Percentiles rank a stretch among this genome's conserved stretches.
Evolutionary conservation across 495 filamentous ascomycete genomes (phyloP).

Genomic region (Aspergillus leporis): DNA sequence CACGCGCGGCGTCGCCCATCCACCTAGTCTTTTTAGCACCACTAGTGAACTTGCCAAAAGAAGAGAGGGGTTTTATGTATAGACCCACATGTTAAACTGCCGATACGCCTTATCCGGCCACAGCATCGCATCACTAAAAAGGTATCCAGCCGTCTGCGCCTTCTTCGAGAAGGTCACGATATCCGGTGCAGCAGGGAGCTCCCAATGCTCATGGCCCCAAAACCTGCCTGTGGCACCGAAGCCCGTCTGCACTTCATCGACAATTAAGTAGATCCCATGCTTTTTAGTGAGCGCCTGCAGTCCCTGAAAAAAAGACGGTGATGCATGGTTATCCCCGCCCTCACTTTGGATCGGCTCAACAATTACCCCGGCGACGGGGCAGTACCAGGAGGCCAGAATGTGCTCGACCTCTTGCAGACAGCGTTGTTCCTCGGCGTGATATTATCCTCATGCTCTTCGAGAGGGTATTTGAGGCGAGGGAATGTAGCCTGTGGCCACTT

Average conservation of each 20-base stretch:
- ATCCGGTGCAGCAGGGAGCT: slow-evolving; percentile 70
- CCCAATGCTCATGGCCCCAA: slow-evolving; percentile 92
- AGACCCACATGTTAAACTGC: slow-evolving; percentile 72
- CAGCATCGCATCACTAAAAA: slow-evolving; percentile 71
- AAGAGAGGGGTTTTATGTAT: too few species aligned
- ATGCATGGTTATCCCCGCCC: slow-evolving; percentile 88
- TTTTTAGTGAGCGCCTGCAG: slow-evolving; percentile 70
- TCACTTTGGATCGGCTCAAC: slow-evolving; percentile 87
- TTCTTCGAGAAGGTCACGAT: slow-evolving; percentile 93
- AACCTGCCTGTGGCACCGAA: slow-evolving; percentile 71
- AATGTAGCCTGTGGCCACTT: slow-evolving; percentile 88
- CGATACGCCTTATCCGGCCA: slow-evolving; percentile 84
- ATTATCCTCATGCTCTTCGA: slow-evolving; percentile 66
- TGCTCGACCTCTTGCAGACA: slow-evolving; percentile 76
- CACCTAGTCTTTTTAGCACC: slow-evolving; percentile 41
- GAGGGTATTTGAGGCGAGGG: slow-evolving; percentile 74
- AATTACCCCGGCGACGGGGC: slow-evolving; percentile 71
- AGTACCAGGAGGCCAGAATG: slow-evolving; percentile 66
- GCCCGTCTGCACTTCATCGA: slow-evolving; percentile 89
- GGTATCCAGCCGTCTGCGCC: slow-evolving; percentile 86
- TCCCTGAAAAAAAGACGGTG: slow-evolving; percentile 73
- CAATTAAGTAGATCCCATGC: slow-evolving; percentile 74
- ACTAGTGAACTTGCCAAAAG: too few species aligned
- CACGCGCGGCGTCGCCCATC: slow-evolving; percentile 86
- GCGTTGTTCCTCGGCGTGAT: slow-evolving; percentile 69